These are phyloP conservation scores for Tolypocladium tundrense DNA, from an alignment of 2,329 filamentous ascomycete genomes.

Conservation along the genomic window DNA sequence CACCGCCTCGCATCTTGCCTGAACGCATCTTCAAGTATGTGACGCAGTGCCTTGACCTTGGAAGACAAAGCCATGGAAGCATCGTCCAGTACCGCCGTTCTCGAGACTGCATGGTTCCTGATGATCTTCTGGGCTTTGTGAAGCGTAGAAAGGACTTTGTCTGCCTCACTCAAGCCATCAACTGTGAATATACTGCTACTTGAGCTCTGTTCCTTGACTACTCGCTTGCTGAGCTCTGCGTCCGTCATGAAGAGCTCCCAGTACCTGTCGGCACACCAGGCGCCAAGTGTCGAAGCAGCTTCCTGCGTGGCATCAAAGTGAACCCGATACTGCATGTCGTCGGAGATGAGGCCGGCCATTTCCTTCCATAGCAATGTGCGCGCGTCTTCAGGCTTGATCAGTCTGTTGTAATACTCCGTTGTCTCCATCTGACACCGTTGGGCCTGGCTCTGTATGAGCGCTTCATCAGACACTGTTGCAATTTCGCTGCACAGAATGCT, in stretches of 20 bases:
- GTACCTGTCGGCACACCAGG: constrained; percentile 75
- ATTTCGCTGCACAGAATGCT: constrained; percentile 71
- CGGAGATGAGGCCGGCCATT: constrained; percentile 35
- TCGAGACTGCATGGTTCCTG: constrained; percentile 24
- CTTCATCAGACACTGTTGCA: constrained; percentile 51
- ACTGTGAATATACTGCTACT: constrained; percentile 23
- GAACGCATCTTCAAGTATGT: constrained; percentile 55
- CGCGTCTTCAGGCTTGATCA: constrained; percentile 33
- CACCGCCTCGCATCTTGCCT: constrained; percentile 44
- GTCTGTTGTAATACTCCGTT: constrained; percentile 29
- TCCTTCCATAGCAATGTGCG: constrained; percentile 55
- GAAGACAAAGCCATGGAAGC: constrained; percentile 44
- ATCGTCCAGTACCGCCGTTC: constrained; percentile 2
- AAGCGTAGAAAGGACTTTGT: constrained; percentile 45
- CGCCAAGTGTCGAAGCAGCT: constrained; percentile 58
- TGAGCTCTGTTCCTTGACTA: constrained; percentile 33
- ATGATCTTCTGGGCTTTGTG: constrained; percentile 48
- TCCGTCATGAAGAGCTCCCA: constrained; percentile 64
- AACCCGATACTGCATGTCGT: constrained; percentile 37
- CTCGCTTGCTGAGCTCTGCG: constrained; percentile 49
- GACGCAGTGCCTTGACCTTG: constrained; percentile 58
- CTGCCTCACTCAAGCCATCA: constrained; percentile 13
- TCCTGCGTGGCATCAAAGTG: constrained; percentile 49
- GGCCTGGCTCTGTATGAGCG: constrained; percentile 12
- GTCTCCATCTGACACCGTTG: constrained; percentile 38